These are phyloP conservation scores for Schizothecium vesticola DNA, from an alignment of 495 filamentous ascomycete genomes.

Conservation along the genomic window DNA sequence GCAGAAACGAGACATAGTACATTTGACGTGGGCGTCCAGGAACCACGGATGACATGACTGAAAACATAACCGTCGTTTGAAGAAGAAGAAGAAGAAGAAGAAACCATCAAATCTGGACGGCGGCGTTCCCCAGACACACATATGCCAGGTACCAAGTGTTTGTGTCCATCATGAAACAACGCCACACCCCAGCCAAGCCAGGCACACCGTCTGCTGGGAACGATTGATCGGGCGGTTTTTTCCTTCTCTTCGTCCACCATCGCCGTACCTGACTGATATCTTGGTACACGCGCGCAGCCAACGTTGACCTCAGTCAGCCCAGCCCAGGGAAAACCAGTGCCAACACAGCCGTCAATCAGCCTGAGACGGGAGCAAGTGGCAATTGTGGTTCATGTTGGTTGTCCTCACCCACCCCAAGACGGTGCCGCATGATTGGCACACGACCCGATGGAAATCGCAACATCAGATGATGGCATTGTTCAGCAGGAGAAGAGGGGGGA, in stretches of 20 bases:
- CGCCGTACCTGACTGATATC: background rate
- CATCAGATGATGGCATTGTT: background rate
- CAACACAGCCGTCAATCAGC: background rate
- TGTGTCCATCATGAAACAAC: background rate
- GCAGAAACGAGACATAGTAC: background rate
- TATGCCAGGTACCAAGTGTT: background rate
- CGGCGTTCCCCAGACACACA: background rate
- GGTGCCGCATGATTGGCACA: background rate
- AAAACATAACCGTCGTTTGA: background rate
- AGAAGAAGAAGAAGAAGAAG: background rate
- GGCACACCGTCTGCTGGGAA: background rate
- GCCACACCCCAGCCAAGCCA: background rate
- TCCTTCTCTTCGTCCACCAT: background rate
- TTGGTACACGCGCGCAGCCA: background rate
- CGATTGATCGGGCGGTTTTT: background rate
- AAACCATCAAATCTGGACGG: background rate
- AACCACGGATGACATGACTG: background rate
- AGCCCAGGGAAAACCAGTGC: background rate
- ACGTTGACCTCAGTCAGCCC: background rate
- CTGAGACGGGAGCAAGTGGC: background rate
- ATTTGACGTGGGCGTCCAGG: background rate
- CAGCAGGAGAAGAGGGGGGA: background rate
- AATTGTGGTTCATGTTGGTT: background rate
- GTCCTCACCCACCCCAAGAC: background rate
- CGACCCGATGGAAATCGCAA: background rate